Evolutionary conservation across 495 filamentous ascomycete genomes (phyloP), one percentile per base, ranked within the genome.

Genomic region (Aspergillus hancockii): DNA sequence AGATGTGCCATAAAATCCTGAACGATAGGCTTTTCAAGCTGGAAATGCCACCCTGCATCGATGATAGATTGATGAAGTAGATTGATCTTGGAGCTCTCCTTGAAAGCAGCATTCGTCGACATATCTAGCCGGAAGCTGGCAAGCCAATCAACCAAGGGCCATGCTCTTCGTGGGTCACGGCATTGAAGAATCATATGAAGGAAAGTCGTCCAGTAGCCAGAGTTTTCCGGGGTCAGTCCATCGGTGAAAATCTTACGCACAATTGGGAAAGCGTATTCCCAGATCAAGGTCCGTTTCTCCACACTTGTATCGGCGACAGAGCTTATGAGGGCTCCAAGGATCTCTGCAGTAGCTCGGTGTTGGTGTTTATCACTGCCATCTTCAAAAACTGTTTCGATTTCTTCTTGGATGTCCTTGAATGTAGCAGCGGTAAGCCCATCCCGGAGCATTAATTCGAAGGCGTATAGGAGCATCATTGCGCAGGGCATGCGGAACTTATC

Each of bases 321-420:
- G 45, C 83, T 81, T 10, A 98, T 78, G 64, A 99, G 69, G 22
- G 90, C 91, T 19, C 90, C 91, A 16, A 99, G 79, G 57, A 99
- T 97, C 71, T 99, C 94, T 4, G 95, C 84, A 19, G 93, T 96
- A 8, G 95, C 95, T 45, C 94, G 89, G 68, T 99, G 94, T 70
- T 98, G 93, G 73, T 99, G 95, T 71, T 97, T 99, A 65, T 99
- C 94, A 61, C 86, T 92, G 25, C 95, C 93, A 75, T 98, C 94
- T 22, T 88, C 93, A 63, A 88, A 97, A 3, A 93, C 85, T 1
- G 78, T 79, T 55, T 82, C 78, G 21, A 88, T 82, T 56, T 94
- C 78, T 59, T 92, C 86, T 63, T 95, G 85, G 65, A 98, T 87
- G 51, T 99, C 93, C n/a, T 90, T 83, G 63, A 96, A 91, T 0